phyloP scores from a whole-genome alignment of 1,139 yeast genomes.

The Pichia sp. region DNA sequence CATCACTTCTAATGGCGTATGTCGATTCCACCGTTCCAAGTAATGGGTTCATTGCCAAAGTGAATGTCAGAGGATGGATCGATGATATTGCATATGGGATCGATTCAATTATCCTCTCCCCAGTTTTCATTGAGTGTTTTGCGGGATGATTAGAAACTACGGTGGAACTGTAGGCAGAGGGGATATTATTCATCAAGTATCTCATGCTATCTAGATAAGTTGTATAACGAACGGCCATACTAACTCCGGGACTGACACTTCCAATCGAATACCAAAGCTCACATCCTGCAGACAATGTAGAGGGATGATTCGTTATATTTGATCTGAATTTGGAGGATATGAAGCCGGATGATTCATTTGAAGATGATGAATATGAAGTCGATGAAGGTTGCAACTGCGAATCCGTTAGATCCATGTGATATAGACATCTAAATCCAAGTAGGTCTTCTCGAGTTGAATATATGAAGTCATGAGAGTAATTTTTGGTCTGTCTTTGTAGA shows the following conservation, averaged over 20 bases:
- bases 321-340: conserved; percentile 2
- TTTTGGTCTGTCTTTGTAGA: conserved; percentile 61
- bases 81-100: conserved; percentile 12
- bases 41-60: conserved; percentile 81
- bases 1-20: conserved; percentile 76
- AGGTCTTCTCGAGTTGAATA: conserved; percentile 87
- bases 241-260: conserved; percentile 78
- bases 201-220: conserved; percentile 39
- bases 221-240: conserved; percentile 78
- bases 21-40: conserved; percentile 88
- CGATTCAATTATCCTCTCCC: too few species aligned
- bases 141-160: neutral
- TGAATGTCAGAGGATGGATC: conserved; percentile 65
- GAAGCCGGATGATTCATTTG: conserved; percentile 1
- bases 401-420: conserved; percentile 44
- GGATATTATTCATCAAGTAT: conserved; percentile 6
- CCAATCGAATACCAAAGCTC: conserved; percentile 87
- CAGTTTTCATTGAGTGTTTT: neutral
- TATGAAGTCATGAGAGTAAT: conserved; percentile 65
- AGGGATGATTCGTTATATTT: conserved; percentile 13
- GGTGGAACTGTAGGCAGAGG: neutral
- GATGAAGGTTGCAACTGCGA: neutral
- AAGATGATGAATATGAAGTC: conserved; percentile 1
- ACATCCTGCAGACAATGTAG: conserved; percentile 55
- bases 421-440: conserved; percentile 75